phyloP scores from a whole-genome alignment of 139 green algal genomes.

The Mesotaenium endlicherianum region DNA sequence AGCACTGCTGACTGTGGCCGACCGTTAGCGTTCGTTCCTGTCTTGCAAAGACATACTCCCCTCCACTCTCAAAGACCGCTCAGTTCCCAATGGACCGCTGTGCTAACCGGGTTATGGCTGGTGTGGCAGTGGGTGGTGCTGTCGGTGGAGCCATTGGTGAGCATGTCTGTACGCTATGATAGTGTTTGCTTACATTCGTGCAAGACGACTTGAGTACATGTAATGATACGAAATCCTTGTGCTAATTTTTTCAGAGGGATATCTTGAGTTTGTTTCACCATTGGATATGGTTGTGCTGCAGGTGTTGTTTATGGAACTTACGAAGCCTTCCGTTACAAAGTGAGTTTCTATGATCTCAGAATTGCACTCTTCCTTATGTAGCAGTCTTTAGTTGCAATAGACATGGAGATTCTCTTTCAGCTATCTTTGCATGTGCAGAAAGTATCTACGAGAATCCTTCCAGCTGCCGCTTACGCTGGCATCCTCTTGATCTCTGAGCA shows the following conservation, averaged over 20 bases:
- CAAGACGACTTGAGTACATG: too few relatives aligned
- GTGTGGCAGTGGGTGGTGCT: constrained; percentile 29
- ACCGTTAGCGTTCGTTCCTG: too few relatives aligned
- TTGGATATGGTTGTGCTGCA: constrained; percentile 13
- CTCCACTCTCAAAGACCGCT: too few relatives aligned
- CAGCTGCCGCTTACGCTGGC: neutral
- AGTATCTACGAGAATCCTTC: neutral
- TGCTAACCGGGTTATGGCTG: constrained; percentile 38
- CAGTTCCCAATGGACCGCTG: constrained; percentile 51
- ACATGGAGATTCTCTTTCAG: neutral
- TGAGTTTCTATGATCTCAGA: neutral
- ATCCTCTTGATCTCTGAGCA: neutral
- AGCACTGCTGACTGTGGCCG: too few relatives aligned
- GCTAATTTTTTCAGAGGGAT: too few relatives aligned
- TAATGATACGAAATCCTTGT: too few relatives aligned
- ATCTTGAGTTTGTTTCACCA: too few relatives aligned
- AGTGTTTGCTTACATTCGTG: too few relatives aligned
- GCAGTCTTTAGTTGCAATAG: neutral
- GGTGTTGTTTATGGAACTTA: constrained; percentile 45
- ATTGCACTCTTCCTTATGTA: neutral
- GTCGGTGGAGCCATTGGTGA: constrained; percentile 50
- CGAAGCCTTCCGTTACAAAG: constrained; percentile 40
- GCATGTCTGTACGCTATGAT: neutral
- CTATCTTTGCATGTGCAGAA: neutral
- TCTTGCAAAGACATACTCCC: too few relatives aligned